Base-by-base conservation (phyloP, 768 basidiomycete genomes). In the Hydnum rufescens region DNA sequence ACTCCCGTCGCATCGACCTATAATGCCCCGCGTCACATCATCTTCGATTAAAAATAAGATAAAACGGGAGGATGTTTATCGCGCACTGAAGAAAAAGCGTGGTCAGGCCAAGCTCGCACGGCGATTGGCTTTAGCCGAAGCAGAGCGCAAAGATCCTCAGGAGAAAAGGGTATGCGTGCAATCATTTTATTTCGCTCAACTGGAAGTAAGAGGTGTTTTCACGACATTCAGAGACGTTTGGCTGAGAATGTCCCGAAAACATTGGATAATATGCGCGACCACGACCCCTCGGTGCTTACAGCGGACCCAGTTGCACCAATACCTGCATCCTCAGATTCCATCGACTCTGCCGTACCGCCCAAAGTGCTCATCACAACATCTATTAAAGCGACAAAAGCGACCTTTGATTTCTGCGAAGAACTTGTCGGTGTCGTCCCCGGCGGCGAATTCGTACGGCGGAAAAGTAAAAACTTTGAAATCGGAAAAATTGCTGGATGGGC, bases 401-500 rank as follows among this genome's bases (percentile, higher is more conserved):
- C 90, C 1, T 93, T 89, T 58, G 80, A 84, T 30, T 90, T 99
- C 63, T 88, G 88, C 59, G 87, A 92, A 57, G 95, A 95, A 63
- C 65, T 96, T 19, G 77, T 82, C 5, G 83, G 79, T 2, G 68
- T 96, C 30, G 93, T 88, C 62, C 92, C 92, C 25, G 92, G 92
- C 16, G 85, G 86, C 1, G 86, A 95, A 62, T 87, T 88, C 59
- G 77, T 86, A 51, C 74, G 78, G 55, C 68, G 92, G 58, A 85
- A 84, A 60, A 85, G 87, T 1, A 81, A 85, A 58, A 87, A 85
- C 0, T 93, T 85, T 60, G 89, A 93, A 66, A 68, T 93, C 59
- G 92, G 92, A 0, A 70, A 80, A 55, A 85, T 96, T 60, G 85
- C 92, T 29, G 76, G 82, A 2, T 99, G 95, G 95, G 89, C 89